Evolutionary conservation across 169 alveolate species (phyloP).

Genomic region (Babesia sp.): DNA sequence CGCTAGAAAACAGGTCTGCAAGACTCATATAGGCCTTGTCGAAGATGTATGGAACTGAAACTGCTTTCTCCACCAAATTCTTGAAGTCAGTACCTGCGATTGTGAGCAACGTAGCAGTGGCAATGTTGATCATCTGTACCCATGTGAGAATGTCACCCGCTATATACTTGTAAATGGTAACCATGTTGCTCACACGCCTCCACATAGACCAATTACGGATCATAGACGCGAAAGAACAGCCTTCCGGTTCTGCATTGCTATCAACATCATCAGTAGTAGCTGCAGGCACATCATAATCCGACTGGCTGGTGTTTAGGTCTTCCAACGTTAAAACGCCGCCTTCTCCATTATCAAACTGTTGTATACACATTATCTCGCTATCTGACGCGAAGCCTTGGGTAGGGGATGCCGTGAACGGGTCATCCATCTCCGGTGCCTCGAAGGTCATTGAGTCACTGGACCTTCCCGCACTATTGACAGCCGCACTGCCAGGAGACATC

Average conservation of each 20-base stretch:
- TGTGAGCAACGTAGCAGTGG: constrained; percentile 17
- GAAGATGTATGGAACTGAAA: constrained; percentile 10
- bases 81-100: constrained; percentile 45
- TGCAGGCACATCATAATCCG: background rate
- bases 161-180: constrained; percentile 20
- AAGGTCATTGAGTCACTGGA: too few relatives aligned
- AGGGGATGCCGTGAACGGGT: too few relatives aligned
- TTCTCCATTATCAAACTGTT: background rate
- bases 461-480: background rate
- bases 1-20: constrained; percentile 28
- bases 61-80: constrained; percentile 21
- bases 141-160: constrained; percentile 31
- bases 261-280: background rate
- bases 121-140: constrained; percentile 57
- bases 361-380: background rate
- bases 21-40: constrained; percentile 47
- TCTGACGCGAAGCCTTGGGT: too few relatives aligned
- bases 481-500: background rate
- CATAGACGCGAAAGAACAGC: background rate
- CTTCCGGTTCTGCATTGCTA: too few relatives aligned
- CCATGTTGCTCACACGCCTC: constrained; percentile 39
- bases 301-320: background rate
- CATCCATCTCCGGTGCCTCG: background rate
- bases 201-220: constrained; percentile 39
- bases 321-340: background rate